Evolutionary conservation across 257 asterid genomes (phyloP).

Genomic region (Capsicum rhomboideum): DNA sequence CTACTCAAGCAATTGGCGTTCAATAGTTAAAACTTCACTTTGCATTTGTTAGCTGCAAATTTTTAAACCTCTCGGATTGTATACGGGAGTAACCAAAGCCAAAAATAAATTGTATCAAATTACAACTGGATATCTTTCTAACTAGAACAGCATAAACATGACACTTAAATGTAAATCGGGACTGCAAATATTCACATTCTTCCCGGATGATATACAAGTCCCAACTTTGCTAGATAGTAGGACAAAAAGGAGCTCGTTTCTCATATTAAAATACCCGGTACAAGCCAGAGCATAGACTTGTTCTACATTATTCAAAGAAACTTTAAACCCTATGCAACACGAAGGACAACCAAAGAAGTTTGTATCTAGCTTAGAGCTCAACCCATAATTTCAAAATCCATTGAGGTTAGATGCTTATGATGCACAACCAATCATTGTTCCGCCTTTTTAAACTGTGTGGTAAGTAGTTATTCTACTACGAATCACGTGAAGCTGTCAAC

Average conservation of each 20-base stretch:
- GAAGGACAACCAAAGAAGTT: background rate
- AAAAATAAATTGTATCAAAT: background rate
- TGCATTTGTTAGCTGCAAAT: background rate
- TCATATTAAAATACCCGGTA: background rate
- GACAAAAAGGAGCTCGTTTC: background rate
- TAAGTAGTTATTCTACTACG: too few species aligned
- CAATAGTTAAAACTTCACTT: background rate
- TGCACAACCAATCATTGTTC: conserved; percentile 28
- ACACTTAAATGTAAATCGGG: background rate
- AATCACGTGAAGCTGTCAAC: conserved; percentile 68
- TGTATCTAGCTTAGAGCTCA: conserved; percentile 18
- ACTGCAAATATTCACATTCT: background rate
- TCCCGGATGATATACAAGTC: background rate
- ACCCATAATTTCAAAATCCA: conserved; percentile 14
- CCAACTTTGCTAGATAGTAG: background rate
- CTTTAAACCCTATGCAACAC: background rate
- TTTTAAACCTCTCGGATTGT: background rate
- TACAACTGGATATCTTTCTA: background rate
- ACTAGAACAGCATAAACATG: background rate
- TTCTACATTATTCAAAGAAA: background rate
- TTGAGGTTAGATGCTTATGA: conserved; percentile 3
- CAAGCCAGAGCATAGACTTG: background rate
- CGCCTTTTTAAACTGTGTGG: conserved; percentile 49
- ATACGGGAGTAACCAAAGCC: background rate
- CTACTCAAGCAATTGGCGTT: background rate